Evolutionary conservation across 1,284 basidiomycete genomes (phyloP), one percentile per base, ranked within the genome.

Genomic region (Limonomyces culmigenus): DNA sequence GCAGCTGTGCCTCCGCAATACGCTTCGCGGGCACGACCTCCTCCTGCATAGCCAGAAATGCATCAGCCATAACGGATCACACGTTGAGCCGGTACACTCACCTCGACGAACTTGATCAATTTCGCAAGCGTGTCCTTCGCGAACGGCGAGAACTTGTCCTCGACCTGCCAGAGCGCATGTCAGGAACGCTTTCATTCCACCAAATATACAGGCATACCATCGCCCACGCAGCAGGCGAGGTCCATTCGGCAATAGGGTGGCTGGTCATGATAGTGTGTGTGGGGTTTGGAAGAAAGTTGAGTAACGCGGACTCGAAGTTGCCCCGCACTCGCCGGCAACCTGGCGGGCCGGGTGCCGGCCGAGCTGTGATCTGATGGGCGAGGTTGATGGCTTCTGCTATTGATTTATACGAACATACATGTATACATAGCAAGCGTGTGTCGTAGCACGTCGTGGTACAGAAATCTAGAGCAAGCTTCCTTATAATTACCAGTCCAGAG

Each of bases 61-160:
- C 19, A 17, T 23, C 12, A 29, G 5, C 15, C n/a, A 21, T 19
- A 12, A 27, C 19, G 21, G 15, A n/a, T 32, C 6, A 20, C 31
- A 10, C 20, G 17, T 12, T n/a, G n/a, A n/a, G n/a, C n/a, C n/a
- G n/a, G n/a, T n/a, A 10, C 21, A 54, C 70, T 45, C 42, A 84
- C 88, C 60, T 88, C 74, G 39, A 92, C 67, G 54, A 97, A 97
- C 33, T 63, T 60, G 49, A 95, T 72, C 38, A 97, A 69, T 49
- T 81, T 89, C 35, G 72, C 65, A 33, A 97, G 66, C 4, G 74
- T 81, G 47, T 89, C 76, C 59, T 89, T 92, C 27, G 78, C 93
- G 47, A 70, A 85, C 10, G 77, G 70, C 4, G 85, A 85, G 67
- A 97, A 83, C 59, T 85, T 87, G 64, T 87, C 80, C 60, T 91